These are phyloP conservation scores for Dioscorea zingiberensis DNA, from an alignment of 106 monocot species.

Conservation along the genomic window DNA sequence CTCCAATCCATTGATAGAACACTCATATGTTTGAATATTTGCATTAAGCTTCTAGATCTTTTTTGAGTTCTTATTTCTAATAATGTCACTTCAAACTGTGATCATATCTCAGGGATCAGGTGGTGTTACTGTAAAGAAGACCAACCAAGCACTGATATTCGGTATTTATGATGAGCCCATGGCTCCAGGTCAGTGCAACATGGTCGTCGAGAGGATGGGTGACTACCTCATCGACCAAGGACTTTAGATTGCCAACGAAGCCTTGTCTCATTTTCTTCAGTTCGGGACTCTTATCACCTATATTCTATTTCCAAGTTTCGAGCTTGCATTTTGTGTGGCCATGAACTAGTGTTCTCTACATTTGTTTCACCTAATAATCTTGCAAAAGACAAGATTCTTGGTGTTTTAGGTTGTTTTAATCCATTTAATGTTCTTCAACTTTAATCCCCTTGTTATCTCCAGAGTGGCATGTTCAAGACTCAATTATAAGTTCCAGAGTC, in stretches of 20 bases:
- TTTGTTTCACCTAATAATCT: constrained; percentile 4
- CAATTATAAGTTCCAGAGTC: too few relatives aligned
- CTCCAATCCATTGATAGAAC: too few relatives aligned
- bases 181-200: constrained; percentile 69
- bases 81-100: too few relatives aligned
- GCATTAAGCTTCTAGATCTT: too few relatives aligned
- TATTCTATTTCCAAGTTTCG: too few relatives aligned
- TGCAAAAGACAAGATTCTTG: not conserved
- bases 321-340: not conserved
- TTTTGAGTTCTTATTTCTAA: too few relatives aligned
- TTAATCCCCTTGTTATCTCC: too few relatives aligned
- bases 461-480: too few relatives aligned
- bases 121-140: constrained; percentile 60
- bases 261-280: not conserved
- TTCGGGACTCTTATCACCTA: too few relatives aligned
- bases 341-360: not conserved
- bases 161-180: constrained; percentile 71
- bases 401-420: not conserved
- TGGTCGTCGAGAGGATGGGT: constrained; percentile 63
- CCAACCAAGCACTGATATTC: constrained; percentile 40
- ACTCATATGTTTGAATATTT: too few relatives aligned
- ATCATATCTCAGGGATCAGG: constrained; percentile 41
- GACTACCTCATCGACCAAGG: constrained; percentile 63
- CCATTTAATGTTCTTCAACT: too few relatives aligned
- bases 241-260: constrained; percentile 10